phyloP scores from a whole-genome alignment of 768 basidiomycete species.

The Lactarius hatsudake region DNA sequence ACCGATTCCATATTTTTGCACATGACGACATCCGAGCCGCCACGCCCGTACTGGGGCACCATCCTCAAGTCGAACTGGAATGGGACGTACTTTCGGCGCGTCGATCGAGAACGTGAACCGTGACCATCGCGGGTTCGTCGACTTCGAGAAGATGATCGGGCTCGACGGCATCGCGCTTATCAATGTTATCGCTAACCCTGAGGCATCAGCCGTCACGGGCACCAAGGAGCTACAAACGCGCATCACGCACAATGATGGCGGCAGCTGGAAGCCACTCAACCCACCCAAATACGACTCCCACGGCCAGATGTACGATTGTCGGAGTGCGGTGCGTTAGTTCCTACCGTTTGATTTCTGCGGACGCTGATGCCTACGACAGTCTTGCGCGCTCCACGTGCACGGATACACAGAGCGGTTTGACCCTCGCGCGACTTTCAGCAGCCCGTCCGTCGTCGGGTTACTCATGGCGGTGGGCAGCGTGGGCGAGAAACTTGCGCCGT shows the following conservation, averaged over 20 bases:
- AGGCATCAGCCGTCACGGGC: conserved; percentile 67
- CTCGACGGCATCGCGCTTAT: conserved; percentile 94
- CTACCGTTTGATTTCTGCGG: conserved; percentile 20
- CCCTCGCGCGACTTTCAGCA: conserved; percentile 89
- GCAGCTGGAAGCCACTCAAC: conserved; percentile 79
- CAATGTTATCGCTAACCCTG: conserved; percentile 83
- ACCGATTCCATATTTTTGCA: conserved; percentile 94
- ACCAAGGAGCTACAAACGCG: conserved; percentile 75
- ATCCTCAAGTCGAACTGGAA: conserved; percentile 97
- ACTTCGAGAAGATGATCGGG: conserved; percentile 97
- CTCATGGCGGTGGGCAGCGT: conserved; percentile 98
- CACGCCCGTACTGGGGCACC: conserved; percentile 79
- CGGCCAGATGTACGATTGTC: conserved; percentile 68
- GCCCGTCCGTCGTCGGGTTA: conserved; percentile 86
- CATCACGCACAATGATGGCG: conserved; percentile 98
- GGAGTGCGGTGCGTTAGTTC: conserved; percentile 50
- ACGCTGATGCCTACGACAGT: conserved; percentile 41
- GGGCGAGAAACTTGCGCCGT: conserved; percentile 74
- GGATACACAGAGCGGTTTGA: conserved; percentile 94
- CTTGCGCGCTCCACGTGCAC: conserved; percentile 86
- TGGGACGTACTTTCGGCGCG: conserved; percentile 93
- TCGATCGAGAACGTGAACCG: conserved; percentile 88
- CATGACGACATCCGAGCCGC: conserved; percentile 83
- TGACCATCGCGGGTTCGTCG: conserved; percentile 83
- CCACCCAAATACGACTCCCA: conserved; percentile 78